Evolutionary conservation across 148 eudicot species (phyloP), one percentile per base, ranked within the genome.

Genomic region (Rhododendron simsii): DNA sequence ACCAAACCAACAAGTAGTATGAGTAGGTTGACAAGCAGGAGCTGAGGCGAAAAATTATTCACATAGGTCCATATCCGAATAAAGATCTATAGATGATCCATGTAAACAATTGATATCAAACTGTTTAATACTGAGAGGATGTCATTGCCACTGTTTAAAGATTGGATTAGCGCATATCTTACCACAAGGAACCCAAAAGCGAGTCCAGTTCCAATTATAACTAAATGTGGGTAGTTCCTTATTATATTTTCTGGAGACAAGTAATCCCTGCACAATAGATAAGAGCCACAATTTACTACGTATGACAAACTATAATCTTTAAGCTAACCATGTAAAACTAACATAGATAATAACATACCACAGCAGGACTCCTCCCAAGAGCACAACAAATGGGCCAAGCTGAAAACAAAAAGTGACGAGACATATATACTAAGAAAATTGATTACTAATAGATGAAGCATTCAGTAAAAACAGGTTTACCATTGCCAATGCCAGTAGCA

Each of bases 101-200:
- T 47, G 11, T 28, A 67, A 26, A 63, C 47, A 74, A 84, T 30
- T 20, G 44, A 69, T n/a, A 50, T 28, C 18, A 30, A 21, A 30
- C 12, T 51, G 71, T 75, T 37, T 35, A 35, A 37, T 35, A 84
- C 26, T 12, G 30, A 75, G 3, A 35, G 1, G 2, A 74, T 21
- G 80, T 33, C 20, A 45, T 65, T n/a, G 14, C 80, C 51, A 28
- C 4, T 8, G 21, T 81, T 50, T 9, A 73, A 16, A 20, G 8
- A 41, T 51, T 20, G 80, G 37, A 41, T 73, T 63, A 23, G 10
- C 30, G 15, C 48, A 51, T 47, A 74, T 69, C 91, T 90, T 91
- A 97, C 99, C 95, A 97, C 99, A 83, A 95, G 95, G 84, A 95
- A 97, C 53, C 98, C 99, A 90, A 97, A 97, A 76, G 98, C 95